Percentiles rank a stretch among this genome's conserved stretches.
phyloP scores from a whole-genome alignment of 441 rosid genomes.

The Mallotus japonicus region DNA sequence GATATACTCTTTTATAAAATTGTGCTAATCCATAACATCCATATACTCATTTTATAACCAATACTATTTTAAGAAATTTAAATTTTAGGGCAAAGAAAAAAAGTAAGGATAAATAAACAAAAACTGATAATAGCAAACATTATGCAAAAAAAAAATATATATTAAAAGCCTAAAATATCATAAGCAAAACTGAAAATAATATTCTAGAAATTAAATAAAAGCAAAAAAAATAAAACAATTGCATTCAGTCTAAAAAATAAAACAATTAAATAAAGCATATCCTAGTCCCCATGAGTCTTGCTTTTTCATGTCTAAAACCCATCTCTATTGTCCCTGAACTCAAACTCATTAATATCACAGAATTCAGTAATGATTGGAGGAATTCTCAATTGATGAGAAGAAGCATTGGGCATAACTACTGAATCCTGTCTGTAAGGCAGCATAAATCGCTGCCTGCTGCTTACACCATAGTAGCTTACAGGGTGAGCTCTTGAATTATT shows the following conservation, averaged over 20 bases:
- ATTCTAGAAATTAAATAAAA: not conserved
- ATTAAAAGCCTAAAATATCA: too few species aligned
- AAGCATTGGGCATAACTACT: not conserved
- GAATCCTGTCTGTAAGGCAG: conserved; percentile 1
- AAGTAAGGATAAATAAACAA: too few species aligned
- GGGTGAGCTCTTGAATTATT: not conserved
- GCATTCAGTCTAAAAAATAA: not conserved
- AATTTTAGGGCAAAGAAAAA: too few species aligned
- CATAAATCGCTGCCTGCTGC: not conserved
- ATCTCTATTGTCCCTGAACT: conserved; percentile 16
- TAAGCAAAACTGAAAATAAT: not conserved
- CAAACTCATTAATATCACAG: conserved; percentile 1
- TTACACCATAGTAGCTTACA: not conserved
- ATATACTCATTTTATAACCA: too few species aligned
- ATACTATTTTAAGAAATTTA: too few species aligned
- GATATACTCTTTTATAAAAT: too few species aligned
- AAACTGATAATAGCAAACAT: too few species aligned
- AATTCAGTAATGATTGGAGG: conserved; percentile 7
- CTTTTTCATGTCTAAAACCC: not conserved
- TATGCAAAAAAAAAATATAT: too few species aligned
- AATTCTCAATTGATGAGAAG: not conserved
- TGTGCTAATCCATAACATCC: too few species aligned
- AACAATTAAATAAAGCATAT: too few species aligned
- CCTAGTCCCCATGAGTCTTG: not conserved
- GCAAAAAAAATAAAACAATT: not conserved